These are phyloP conservation scores for Limonium bicolor DNA, from an alignment of 148 eudicot species.

Conservation along the genomic window DNA sequence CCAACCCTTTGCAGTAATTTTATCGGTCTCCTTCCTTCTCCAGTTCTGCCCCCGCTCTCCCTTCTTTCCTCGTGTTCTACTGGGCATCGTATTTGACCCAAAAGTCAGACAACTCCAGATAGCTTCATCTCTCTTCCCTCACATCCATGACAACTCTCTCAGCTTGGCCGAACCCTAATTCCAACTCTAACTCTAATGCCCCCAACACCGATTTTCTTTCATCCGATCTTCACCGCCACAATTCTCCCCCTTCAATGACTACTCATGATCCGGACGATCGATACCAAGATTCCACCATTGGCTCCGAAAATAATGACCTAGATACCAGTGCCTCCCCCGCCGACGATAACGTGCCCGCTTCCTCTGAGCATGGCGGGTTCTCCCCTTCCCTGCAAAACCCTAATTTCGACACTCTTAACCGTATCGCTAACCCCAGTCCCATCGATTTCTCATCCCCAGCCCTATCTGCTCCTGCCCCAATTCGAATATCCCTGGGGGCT, in stretches of 20 bases:
- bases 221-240: constrained; percentile 7
- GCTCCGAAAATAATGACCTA: constrained; percentile 1
- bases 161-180: constrained; percentile 19
- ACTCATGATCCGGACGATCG: constrained; percentile 11
- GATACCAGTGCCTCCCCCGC: not conserved
- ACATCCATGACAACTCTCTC: constrained; percentile 9
- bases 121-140: too few relatives aligned
- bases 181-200: constrained; percentile 16
- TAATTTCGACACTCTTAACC: constrained; percentile 1
- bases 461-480: constrained; percentile 11
- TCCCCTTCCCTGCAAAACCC: constrained; percentile 1
- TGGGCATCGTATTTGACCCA: too few relatives aligned
- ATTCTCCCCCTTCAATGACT: constrained; percentile 13
- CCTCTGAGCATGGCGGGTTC: not conserved
- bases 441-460: constrained; percentile 17
- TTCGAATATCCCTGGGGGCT: constrained; percentile 4
- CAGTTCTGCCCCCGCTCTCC: too few relatives aligned
- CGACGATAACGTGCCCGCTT: not conserved
- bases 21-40: too few relatives aligned
- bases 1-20: too few relatives aligned
- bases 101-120: too few relatives aligned
- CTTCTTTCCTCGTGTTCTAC: too few relatives aligned
- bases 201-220: constrained; percentile 12
- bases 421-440: constrained; percentile 4
- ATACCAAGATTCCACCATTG: constrained; percentile 12